Evolutionary conservation across 176 grass and related monocot genomes (phyloP), one percentile per base, ranked within the genome.

Genomic region (Musa acuminata): DNA sequence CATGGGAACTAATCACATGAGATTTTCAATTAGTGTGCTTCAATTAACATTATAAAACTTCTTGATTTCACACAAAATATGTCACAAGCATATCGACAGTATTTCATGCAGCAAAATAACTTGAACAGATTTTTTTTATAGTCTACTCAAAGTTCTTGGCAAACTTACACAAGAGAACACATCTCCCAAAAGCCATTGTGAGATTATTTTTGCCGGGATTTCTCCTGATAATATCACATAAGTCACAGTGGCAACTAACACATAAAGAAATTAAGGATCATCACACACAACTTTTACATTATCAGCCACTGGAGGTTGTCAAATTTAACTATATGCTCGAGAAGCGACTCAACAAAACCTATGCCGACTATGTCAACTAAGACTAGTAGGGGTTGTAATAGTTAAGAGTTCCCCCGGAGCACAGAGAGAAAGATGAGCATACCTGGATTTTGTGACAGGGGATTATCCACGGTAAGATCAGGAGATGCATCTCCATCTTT

Each of bases 401-500:
- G 8, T 8, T 62, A 53, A 53, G 26, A 57, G 20, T 54, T 73
- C 20, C 71, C 22, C 8, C 5, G 51, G 51, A 51, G 67, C 4
- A 2, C 8, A 70, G 67, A 0, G 49, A 16, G 51, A 20, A 70
- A 50, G 35, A 76, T 55, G 23, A 81, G 55, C 19, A 66, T 89
- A 99, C 96, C 96, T 82, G 96, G 96, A 65, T 91, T 95, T 74
- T 94, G 96, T 48, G 96, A 99, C 12, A 99, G 88, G 23, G 96
- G 96, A 79, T 99, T 95, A 71, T 99, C 96, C 62, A 99, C 82
- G 21, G 77, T 54, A 9, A 84, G 86, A 80, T 78, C 86, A 53
- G 88, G 76, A 75, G 86, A 82, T 77, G 78, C 72, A n/a, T 78
- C 53, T 77, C 90, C 90, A 52, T 94, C 88, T 78, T 87, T 91